Base-by-base conservation (phyloP, 345 rosid genomes). In the Salix arbutifolia region DNA sequence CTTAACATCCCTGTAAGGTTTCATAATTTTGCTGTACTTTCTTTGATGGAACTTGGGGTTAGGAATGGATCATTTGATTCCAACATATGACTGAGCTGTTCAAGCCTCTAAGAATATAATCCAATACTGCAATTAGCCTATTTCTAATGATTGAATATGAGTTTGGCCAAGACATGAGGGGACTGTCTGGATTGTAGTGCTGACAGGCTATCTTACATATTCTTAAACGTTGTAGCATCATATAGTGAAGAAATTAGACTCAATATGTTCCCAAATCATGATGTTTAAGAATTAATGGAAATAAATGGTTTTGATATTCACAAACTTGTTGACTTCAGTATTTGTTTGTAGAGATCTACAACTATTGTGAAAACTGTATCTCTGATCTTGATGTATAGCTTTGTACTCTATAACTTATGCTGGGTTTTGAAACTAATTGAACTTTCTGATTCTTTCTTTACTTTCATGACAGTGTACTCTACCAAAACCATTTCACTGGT, bases 1-100 rank as follows among this genome's bases (percentile, higher is more conserved):
- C 81, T 81, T 95, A 77, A 87, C 74, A 87, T 91, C 85, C 78
- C 85, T 95, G 98, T 93, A 90, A 91, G 92, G 11, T 65, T 61
- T 62, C 72, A 28, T 52, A 52, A 52, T 76, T 38, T 61, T 56
- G 33, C 76, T 66, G n/a, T 66, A 18, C 8, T 37, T 33, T 66
- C 44, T 66, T n/a, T 10, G 2, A 56, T 56, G 62, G 25, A 56
- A 56, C 62, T 56, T 56, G 28, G 62, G 62, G 28, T 56, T 56
- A 50, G n/a, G 19, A 48, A n/a, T 33, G 19, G 6, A 46, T 14
- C 46, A 19, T 62, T 65, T 65, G 53, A 42, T 42, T 46, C 25
- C 10, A 26, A 3, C 38, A 8, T 25, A 60, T 16, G 26, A 19
- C 23, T 60, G 44, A 44, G 25, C 64, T 31, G 38, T 71, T 71